Evolutionary conservation across 768 basidiomycete genomes (phyloP), one percentile per base, ranked within the genome.

Genomic region (Podaxis mareebaensis): DNA sequence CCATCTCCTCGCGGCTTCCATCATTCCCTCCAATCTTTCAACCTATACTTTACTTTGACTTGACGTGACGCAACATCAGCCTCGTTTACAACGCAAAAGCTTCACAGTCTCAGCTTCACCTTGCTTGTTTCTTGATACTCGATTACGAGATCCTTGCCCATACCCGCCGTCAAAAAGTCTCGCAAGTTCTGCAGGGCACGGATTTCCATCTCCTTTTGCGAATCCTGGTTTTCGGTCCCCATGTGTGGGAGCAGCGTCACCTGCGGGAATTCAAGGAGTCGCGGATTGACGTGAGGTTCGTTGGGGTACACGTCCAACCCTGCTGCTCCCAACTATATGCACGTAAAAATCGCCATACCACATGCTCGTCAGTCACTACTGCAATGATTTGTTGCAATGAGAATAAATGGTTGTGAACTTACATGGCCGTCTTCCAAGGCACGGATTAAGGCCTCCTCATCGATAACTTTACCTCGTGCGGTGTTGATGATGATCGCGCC

Each of bases 401-500:
- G 55, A 33, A 33, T 10, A 26, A 26, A 60, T 52, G 58, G 33
- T 7, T 15, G 54, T 12, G 33, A 30, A 79, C 92, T 71, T 72
- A 95, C 94, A 74, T 96, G 93, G 11, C 93, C 93, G 67, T 90
- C 89, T 70, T 93, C 88, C 57, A 98, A 74, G 24, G 94, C 94
- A 30, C 82, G 82, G 65, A 96, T 91, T 79, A 98, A 79, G 3
- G 93, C 95, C 5, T 84, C 86, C 75, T 96, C 93, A 66, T 96
- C 92, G 38, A 97, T 83, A 26, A 96, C 86, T 70, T 91, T 95
- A 11, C 95, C 95, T n/a, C 95, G 78, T 22, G 94, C 93, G 2
- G 93, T 95, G 74, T 95, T 95, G 65, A 95, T 83, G 69, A 96
- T 83, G 58, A 93, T 82, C 2, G 86, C 82, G 4, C 91, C 91